Percentiles rank a stretch among this genome's conserved stretches.
phyloP scores from a whole-genome alignment of 2,329 filamentous ascomycete genomes.

The Mycogone perniciosa region DNA sequence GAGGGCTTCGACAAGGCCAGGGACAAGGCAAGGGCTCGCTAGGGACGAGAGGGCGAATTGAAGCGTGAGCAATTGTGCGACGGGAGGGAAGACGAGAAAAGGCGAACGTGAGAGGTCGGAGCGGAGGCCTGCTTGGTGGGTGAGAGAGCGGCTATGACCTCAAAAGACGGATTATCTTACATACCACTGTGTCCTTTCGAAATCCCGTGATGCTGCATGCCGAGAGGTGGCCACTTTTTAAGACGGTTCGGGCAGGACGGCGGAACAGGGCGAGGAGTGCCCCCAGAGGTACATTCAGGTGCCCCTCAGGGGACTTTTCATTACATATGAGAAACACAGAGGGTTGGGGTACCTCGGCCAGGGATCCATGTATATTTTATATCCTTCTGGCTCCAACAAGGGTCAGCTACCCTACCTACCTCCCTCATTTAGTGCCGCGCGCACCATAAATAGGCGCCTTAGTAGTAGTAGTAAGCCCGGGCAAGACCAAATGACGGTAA shows the following conservation, averaged over 20 bases:
- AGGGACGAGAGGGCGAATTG: conserved; percentile 1
- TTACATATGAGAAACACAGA: too few species aligned
- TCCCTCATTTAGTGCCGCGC: too few species aligned
- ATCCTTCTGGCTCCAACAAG: too few species aligned
- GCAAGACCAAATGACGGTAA: too few species aligned
- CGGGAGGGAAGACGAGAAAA: background rate
- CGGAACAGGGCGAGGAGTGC: conserved; percentile 5
- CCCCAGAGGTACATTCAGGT: conserved; percentile 2
- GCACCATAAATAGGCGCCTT: too few species aligned
- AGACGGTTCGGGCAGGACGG: background rate
- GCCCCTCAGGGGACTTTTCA: background rate
- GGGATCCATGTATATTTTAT: too few species aligned
- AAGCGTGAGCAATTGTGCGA: conserved; percentile 9
- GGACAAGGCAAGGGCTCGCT: background rate
- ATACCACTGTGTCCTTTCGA: conserved; percentile 35
- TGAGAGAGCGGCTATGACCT: conserved; percentile 21
- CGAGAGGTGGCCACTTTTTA: conserved; percentile 21
- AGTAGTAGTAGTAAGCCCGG: too few species aligned
- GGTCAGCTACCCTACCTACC: too few species aligned
- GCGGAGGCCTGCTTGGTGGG: conserved; percentile 1
- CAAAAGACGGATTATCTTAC: conserved; percentile 19
- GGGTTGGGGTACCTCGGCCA: too few species aligned
- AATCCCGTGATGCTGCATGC: conserved; percentile 29
- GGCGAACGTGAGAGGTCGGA: background rate
- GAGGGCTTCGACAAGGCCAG: background rate